Conservation (phyloP, 768 basidiomycete species). For the Neoboletus magnificus region DNA sequence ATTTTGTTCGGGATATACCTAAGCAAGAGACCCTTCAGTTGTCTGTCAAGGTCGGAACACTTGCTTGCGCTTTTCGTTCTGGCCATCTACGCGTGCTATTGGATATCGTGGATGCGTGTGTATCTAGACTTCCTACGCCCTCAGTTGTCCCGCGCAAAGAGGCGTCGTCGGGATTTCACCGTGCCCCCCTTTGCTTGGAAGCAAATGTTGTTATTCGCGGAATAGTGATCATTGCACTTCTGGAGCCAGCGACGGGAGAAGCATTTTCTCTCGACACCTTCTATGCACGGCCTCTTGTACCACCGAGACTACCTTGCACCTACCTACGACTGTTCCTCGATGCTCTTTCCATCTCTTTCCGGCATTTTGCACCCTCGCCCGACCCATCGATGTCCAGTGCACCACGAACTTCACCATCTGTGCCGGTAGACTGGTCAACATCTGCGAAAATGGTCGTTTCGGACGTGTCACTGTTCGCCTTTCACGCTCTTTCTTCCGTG, state of each 20-base stretch:
- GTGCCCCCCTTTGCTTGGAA: conserved; percentile 33
- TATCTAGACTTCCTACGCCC: conserved; percentile 19
- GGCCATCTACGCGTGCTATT: conserved; percentile 54
- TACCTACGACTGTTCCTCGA: conserved; percentile 58
- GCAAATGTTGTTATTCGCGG: conserved; percentile 39
- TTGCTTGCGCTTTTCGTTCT: conserved; percentile 56
- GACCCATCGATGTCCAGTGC: neutral
- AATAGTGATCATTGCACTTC: conserved; percentile 47
- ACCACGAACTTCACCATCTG: neutral
- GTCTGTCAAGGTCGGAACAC: conserved; percentile 43
- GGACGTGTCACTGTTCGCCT: conserved; percentile 59
- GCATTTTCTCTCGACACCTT: conserved; percentile 34
- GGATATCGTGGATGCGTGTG: conserved; percentile 37
- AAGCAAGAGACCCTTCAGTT: conserved; percentile 37
- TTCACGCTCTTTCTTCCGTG: conserved; percentile 30
- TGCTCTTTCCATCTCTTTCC: conserved; percentile 18
- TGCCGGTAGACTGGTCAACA: neutral
- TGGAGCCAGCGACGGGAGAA: conserved; percentile 18
- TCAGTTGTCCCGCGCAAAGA: conserved; percentile 12
- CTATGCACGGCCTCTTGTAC: conserved; percentile 58
- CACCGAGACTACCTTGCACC: conserved; percentile 46
- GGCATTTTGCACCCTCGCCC: conserved; percentile 5
- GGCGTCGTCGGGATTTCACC: conserved; percentile 14
- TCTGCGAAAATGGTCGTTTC: conserved; percentile 23
- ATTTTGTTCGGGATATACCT: neutral